Conservation (phyloP, 2,329 filamentous ascomycete species). For the Cryphonectria naterciae region DNA sequence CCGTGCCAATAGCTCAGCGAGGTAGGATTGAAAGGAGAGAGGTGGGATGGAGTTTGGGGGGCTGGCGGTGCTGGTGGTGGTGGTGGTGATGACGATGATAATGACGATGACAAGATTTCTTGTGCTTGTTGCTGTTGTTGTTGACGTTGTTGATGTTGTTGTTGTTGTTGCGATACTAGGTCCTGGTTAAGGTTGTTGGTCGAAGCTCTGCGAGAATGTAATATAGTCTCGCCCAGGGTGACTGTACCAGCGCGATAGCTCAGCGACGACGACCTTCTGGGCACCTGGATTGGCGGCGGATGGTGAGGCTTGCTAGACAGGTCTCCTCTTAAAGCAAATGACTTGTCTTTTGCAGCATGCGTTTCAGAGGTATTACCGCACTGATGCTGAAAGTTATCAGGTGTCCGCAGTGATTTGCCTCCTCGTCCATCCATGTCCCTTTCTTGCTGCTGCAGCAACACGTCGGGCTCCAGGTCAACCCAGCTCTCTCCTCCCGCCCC, state of each 20-base stretch:
- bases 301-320: background rate
- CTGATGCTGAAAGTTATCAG: constrained; percentile 11
- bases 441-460: background rate
- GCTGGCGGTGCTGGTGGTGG: background rate
- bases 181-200: constrained; percentile 7
- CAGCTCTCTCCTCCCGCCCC: constrained; percentile 31
- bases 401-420: background rate
- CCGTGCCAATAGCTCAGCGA: constrained; percentile 6
- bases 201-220: constrained; percentile 11
- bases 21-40: background rate
- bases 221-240: constrained; percentile 10
- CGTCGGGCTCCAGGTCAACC: constrained; percentile 35
- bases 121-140: background rate
- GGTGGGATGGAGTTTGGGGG: background rate
- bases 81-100: background rate
- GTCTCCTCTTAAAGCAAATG: background rate
- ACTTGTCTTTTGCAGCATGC: background rate
- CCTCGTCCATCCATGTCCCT: background rate
- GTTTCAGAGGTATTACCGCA: background rate
- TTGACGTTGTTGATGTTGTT: too few species aligned
- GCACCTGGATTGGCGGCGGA: constrained; percentile 15
- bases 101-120: background rate
- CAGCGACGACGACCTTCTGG: constrained; percentile 29
- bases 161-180: constrained; percentile 3
- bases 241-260: constrained; percentile 25